Base-by-base conservation (phyloP, 2,329 filamentous ascomycete species). In the Beauveria varroae region DNA sequence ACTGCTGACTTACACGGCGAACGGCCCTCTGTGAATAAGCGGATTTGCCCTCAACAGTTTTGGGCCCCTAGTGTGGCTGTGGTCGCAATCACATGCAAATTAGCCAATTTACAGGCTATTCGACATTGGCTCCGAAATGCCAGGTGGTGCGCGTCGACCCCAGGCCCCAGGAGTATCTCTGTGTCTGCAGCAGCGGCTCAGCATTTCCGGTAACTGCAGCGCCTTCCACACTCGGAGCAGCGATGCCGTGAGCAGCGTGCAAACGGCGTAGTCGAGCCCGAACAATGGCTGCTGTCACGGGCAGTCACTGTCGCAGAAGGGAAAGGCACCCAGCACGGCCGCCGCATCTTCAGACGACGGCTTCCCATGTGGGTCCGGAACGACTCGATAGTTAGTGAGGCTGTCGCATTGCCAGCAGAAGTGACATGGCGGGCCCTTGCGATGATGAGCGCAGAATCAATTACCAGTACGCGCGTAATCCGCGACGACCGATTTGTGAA, bases 1-100 rank as follows among this genome's bases (percentile, higher is more conserved):
- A 24, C 8, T 4, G n/a, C n/a, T 40, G 57, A 24, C 49, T 53
- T 54, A 54, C 40, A 60, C 28, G 49, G 57, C 26, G n/a, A 28
- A 46, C 40, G 46, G n/a, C 14, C 18, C 6, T 41, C 28, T 24
- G 10, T 26, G 46, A 51, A 51, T 28, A 51, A 43, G 46, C 26
- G 49, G 49, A 60, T 20, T 22, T 46, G 40, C 49, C 26, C 40
- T 47, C 57, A 60, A 52, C 47, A 53, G 28, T 60, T 60, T 52
- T 18, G 26, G 46, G 8, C 14, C 28, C 20, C 16, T 14, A 24
- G 18, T 41, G 47, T 34, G n/a, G 12, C 34, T 12, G 28, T 22
- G 2, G 16, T 43, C 14, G 16, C 22, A 22, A 28, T 60, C 57
- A 60, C 57, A 60, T 60, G 57, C 37, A 60, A 47, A n/a, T 14